phyloP scores from a whole-genome alignment of 805 yeast genomes.

The Maudiozyma bulderi region DNA sequence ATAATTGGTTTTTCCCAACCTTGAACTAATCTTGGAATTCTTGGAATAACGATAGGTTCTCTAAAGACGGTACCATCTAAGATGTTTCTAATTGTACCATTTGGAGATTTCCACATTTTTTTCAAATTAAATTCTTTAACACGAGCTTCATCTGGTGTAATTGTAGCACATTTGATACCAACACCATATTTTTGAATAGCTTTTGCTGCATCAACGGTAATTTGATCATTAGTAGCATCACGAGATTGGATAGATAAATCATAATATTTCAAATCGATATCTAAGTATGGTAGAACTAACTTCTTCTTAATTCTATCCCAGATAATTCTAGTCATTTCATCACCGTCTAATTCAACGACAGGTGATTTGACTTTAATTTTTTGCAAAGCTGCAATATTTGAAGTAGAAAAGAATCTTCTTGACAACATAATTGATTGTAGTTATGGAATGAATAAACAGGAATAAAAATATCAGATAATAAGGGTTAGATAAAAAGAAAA shows the following conservation, averaged over 20 bases:
- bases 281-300: slow-evolving; percentile 58
- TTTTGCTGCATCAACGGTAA: slow-evolving; percentile 70
- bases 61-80: slow-evolving; percentile 78
- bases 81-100: slow-evolving; percentile 75
- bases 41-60: slow-evolving; percentile 72
- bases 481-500: no score
- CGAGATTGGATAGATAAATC: slow-evolving; percentile 61
- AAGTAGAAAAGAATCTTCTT: slow-evolving; percentile 22
- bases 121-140: slow-evolving; percentile 64
- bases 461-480: neutral
- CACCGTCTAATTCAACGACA: slow-evolving; percentile 74
- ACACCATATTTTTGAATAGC: slow-evolving; percentile 70
- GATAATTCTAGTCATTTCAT: slow-evolving; percentile 79
- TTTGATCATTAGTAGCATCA: slow-evolving; percentile 62
- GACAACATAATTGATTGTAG: slow-evolving; percentile 10
- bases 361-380: slow-evolving; percentile 67
- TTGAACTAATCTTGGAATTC: slow-evolving; percentile 68
- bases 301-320: slow-evolving; percentile 67
- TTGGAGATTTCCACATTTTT: slow-evolving; percentile 81
- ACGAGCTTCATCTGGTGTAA: slow-evolving; percentile 75
- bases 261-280: slow-evolving; percentile 66
- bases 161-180: slow-evolving; percentile 78
- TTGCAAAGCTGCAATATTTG: slow-evolving; percentile 19
- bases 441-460: neutral
- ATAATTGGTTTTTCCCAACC: slow-evolving; percentile 77